Conservation (phyloP, 495 filamentous ascomycete species). For the Neurospora hispaniola region DNA sequence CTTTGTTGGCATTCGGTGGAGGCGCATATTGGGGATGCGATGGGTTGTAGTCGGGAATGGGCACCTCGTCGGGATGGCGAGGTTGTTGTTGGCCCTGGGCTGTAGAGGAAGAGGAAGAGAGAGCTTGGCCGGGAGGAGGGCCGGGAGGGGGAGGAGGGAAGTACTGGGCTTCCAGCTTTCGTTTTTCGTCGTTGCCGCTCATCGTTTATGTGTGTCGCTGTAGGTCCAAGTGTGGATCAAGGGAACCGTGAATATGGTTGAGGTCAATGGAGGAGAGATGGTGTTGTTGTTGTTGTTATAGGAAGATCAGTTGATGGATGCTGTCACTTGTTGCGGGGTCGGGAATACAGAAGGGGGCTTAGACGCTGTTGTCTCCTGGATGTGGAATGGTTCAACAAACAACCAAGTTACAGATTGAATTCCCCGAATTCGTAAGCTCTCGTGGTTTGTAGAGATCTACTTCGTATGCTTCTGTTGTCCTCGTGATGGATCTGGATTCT, state of each 20-base stretch:
- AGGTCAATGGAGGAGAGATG: not conserved
- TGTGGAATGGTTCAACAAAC: not conserved
- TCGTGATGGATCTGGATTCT: not conserved
- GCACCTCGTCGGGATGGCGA: constrained; percentile 18
- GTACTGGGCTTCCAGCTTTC: constrained; percentile 7
- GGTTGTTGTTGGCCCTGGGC: not conserved
- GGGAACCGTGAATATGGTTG: not conserved
- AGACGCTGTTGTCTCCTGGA: not conserved
- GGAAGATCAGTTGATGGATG: too few relatives aligned
- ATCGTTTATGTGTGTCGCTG: not conserved
- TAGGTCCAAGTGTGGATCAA: not conserved
- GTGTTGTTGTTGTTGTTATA: not conserved
- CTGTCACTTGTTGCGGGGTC: not conserved
- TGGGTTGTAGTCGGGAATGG: constrained; percentile 17
- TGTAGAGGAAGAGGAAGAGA: not conserved
- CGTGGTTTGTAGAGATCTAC: not conserved
- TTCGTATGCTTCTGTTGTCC: not conserved
- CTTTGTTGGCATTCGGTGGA: not conserved
- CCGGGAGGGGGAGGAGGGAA: constrained; percentile 17
- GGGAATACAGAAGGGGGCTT: not conserved
- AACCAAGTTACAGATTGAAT: not conserved
- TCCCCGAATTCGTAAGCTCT: not conserved
- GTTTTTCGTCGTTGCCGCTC: not conserved
- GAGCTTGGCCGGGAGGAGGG: constrained; percentile 6
- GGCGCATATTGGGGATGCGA: not conserved